Evolutionary conservation across 225 moss, liverwort and hornwort species (phyloP).

Genomic region (Straminergon stramineum): DNA sequence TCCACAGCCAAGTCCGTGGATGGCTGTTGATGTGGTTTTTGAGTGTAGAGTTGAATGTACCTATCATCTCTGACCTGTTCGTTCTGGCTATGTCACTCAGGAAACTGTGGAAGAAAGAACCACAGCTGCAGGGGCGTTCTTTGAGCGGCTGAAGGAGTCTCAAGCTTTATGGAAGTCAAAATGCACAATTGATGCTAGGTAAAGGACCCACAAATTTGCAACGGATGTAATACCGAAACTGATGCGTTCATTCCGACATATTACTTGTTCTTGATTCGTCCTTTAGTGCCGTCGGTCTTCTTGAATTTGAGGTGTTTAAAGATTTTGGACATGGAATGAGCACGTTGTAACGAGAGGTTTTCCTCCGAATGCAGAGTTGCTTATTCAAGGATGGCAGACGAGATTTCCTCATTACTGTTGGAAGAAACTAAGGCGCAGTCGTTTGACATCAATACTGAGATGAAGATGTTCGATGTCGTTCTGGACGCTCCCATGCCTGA

Average conservation of each 20-base stretch:
- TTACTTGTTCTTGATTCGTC: background rate
- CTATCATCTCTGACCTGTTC: background rate
- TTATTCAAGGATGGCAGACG: constrained; percentile 83
- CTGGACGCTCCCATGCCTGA: constrained; percentile 85
- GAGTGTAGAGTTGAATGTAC: background rate
- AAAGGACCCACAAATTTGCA: background rate
- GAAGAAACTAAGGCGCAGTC: constrained; percentile 46
- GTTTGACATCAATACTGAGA: constrained; percentile 31
- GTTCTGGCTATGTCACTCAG: constrained; percentile 18
- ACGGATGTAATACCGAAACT: background rate
- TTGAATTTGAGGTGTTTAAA: background rate
- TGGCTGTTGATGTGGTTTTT: background rate
- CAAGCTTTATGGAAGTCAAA: constrained; percentile 58
- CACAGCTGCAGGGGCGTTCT: constrained; percentile 50
- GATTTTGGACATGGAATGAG: background rate
- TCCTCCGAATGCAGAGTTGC: constrained; percentile 46
- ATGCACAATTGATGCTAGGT: constrained; percentile 33
- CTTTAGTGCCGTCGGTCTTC: background rate
- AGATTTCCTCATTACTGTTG: constrained; percentile 59
- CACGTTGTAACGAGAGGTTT: background rate
- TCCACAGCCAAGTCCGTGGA: background rate
- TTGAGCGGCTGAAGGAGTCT: constrained; percentile 71
- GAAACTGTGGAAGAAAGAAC: constrained; percentile 51
- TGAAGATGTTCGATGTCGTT: constrained; percentile 68
- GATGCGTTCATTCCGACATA: background rate